Base-by-base conservation (phyloP, 768 basidiomycete species). In the Termitomyces sp. region DNA sequence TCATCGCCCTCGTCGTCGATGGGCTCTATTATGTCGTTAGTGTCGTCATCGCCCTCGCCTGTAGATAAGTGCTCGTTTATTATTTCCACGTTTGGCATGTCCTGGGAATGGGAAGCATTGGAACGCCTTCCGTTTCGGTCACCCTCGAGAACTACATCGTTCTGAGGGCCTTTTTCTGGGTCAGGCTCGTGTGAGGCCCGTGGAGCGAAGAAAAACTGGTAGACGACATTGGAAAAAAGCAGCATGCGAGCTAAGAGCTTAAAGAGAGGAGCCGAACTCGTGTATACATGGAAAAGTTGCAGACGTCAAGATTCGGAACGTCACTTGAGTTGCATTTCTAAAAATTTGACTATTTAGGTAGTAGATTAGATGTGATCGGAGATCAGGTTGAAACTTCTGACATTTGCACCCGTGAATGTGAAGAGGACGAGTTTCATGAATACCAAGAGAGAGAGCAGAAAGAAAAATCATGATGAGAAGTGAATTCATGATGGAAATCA, bases 151-250 rank as follows among this genome's bases (percentile, higher is more conserved):
- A n/a, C 48, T 40, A 12, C 10, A 16, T 40, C 50, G 16, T 35
- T 15, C 23, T 43, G 42, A 44, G 38, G 50, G 43, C 63, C 63
- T 42, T 53, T 60, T 36, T 64, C 63, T 15, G 57, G 58, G 40
- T 64, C 60, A 13, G 32, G 41, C 39, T 57, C 16, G 27, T 51
- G 48, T n/a, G 45, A 29, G 48, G 33, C 42, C n/a, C 43, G 31
- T 22, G 48, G 50, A 46, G 56, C 57, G 23, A 61, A 53, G 35
- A 62, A 58, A 31, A 61, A 59, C 31, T 60, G 55, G 33, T 54
- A 57, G 46, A 56, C 51, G 18, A 56, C 52, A 48, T 60, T 60
- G 16, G 38, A 41, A 25, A 53, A 36, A 31, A 60, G 48, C 56
- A 56, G 39, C 57, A 59, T 59, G 16, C 9, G 35, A n/a, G n/a